Percentiles rank a stretch among this genome's conserved stretches.
These are phyloP conservation scores for Williopsis jadinii DNA, from an alignment of 1,139 yeast species.

Conservation along the genomic window DNA sequence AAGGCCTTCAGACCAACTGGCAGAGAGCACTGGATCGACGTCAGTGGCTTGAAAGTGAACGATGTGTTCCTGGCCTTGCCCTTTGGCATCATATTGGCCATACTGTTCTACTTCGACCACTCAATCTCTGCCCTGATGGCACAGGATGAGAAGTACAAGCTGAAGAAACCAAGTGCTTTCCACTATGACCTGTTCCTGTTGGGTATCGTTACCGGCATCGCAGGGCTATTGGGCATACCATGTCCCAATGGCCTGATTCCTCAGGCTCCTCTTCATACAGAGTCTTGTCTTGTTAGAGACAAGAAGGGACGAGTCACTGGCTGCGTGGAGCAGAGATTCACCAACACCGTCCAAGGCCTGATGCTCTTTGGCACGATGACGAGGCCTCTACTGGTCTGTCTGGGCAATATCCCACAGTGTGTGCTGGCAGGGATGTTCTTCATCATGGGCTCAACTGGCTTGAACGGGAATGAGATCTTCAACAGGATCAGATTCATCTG, in stretches of 20 bases:
- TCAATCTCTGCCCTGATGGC: slow-evolving; percentile 91
- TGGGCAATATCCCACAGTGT: slow-evolving; percentile 89
- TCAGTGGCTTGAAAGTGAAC: slow-evolving; percentile 57
- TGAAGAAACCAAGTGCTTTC: slow-evolving; percentile 80
- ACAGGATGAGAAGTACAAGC: slow-evolving; percentile 74
- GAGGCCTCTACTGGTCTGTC: slow-evolving; percentile 72
- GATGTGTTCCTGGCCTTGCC: slow-evolving; percentile 88
- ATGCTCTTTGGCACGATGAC: slow-evolving; percentile 84
- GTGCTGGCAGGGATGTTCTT: slow-evolving; percentile 88
- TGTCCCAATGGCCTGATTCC: slow-evolving; percentile 96
- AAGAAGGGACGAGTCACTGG: slow-evolving; percentile 32
- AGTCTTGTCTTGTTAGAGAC: slow-evolving; percentile 57
- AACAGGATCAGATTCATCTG: slow-evolving; percentile 56
- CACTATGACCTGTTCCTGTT: slow-evolving; percentile 88
- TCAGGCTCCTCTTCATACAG: slow-evolving; percentile 92
- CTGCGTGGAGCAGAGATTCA: slow-evolving; percentile 85
- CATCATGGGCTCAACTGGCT: slow-evolving; percentile 84
- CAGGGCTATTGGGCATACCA: slow-evolving; percentile 86
- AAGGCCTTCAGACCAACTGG: slow-evolving; percentile 74
- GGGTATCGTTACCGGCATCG: slow-evolving; percentile 79
- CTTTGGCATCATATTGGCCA: slow-evolving; percentile 78
- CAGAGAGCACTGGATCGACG: slow-evolving; percentile 38
- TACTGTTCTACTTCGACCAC: slow-evolving; percentile 88
- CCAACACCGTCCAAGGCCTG: slow-evolving; percentile 79
- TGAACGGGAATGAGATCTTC: slow-evolving; percentile 60